Evolutionary conservation across 371 early-diverging fungal species (phyloP).

Genomic region (Coemansia sp.): DNA sequence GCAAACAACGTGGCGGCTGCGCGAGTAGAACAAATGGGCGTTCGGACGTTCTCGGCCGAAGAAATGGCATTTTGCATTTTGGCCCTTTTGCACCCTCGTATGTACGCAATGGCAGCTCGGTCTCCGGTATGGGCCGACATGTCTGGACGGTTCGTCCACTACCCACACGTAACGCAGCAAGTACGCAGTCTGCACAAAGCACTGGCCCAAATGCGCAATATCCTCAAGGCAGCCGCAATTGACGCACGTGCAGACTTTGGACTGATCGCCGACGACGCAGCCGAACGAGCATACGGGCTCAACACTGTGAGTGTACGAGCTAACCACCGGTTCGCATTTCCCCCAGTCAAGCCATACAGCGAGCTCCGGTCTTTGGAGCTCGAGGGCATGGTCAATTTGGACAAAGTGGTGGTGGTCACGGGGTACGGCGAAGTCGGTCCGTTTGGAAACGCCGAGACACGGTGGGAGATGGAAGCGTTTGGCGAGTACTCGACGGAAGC

Average conservation of each 20-base stretch:
- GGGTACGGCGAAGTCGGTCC: constrained; percentile 96
- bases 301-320: constrained; percentile 74
- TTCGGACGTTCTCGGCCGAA: constrained; percentile 87
- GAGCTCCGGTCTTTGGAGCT: constrained; percentile 72
- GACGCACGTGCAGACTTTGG: constrained; percentile 78
- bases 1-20: constrained; percentile 90
- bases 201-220: constrained; percentile 75
- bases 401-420: constrained; percentile 89
- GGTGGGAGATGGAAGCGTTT: constrained; percentile 80
- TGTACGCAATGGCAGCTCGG: constrained; percentile 72
- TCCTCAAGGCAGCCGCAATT: constrained; percentile 75
- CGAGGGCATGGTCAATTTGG: constrained; percentile 87
- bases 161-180: constrained; percentile 74
- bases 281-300: constrained; percentile 71
- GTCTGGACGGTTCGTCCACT: constrained; percentile 82
- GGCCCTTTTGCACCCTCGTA: constrained; percentile 84
- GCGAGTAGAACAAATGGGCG: constrained; percentile 85
- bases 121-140: constrained; percentile 93
- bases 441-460: constrained; percentile 83
- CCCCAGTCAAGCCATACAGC: constrained; percentile 70
- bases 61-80: constrained; percentile 96
- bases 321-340: constrained; percentile 90
- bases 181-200: constrained; percentile 68
- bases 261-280: constrained; percentile 67
- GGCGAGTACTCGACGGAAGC: constrained; percentile 95